Evolutionary conservation across 148 eudicot genomes (phyloP), one percentile per base, ranked within the genome.

Genomic region (Dysphania ambrosioides): DNA sequence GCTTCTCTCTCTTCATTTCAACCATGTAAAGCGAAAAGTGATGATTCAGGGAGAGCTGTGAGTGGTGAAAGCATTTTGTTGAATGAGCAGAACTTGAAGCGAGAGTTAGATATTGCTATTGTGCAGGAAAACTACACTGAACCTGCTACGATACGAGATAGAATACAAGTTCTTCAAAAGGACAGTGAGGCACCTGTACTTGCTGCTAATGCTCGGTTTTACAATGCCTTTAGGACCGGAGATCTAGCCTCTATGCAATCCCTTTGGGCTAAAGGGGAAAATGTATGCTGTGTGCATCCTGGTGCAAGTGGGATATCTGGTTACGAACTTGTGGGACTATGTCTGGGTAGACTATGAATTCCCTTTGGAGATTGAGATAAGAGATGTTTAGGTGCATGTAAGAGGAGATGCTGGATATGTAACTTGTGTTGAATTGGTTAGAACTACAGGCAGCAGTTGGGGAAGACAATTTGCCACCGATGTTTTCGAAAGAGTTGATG

Each of bases 291-390:
- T n/a, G 97, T 95, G 24, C 99, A 95, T 80, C 97, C 99, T 0
- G 99, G 99, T 72, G 91, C 95, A 0, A 89, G 97, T 71, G 97
- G 97, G 67, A 95, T 95, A 40, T 87, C 94, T 6, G 94, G 99
- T 27, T 86, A 90, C 65, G 99, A 95, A 60, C 90, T 86, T 32
- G 93, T 95, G 99, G 99, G 99, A 95, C 68, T 89, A 88, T 66
- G 99, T 95, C 2, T 92, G 94, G 96, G 88, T 90, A 0, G 91
- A 95, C 51, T 95, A 95, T 34, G 97, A 92, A 12, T 95, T 95
- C 71, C 99, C 99, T 0, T 68, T 95, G 30, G 87, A 88, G 56
- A 95, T 95, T 49, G 90, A 95, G 87, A 71, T 92, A 35, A 90
- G 87, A 80, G 99, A 95, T 75, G 90, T 87, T 47, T 87, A 92